Percentiles rank a stretch among this genome's conserved stretches.
These are phyloP conservation scores for Nidularia sp. DNA, from an alignment of 768 basidiomycete species.

Conservation along the genomic window DNA sequence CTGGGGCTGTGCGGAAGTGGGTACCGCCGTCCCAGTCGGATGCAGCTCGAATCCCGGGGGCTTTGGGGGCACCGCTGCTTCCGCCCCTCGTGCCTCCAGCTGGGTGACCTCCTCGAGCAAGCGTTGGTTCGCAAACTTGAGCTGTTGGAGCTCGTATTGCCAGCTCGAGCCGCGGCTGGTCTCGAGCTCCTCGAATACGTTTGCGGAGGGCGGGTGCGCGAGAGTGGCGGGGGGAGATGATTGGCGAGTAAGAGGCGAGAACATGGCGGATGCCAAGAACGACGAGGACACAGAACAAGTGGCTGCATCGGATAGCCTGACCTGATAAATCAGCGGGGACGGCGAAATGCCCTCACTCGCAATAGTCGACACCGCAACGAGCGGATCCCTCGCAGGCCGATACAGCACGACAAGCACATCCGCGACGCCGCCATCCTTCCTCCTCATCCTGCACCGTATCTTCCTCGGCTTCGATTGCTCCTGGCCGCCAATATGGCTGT, in stretches of 20 bases:
- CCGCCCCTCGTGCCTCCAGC: constrained; percentile 19
- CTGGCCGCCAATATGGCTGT: constrained; percentile 3
- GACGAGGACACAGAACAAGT: not conserved
- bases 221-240: not conserved
- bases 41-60: not conserved
- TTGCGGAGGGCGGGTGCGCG: constrained; percentile 8
- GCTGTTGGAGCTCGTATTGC: constrained; percentile 91
- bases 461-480: constrained; percentile 14
- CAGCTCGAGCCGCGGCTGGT: constrained; percentile 70
- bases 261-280: not conserved
- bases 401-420: constrained; percentile 23
- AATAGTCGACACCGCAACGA: not conserved
- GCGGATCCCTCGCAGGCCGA: constrained; percentile 19
- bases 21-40: not conserved
- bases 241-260: not conserved
- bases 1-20: not conserved
- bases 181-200: constrained; percentile 75
- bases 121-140: constrained; percentile 67
- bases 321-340: constrained; percentile 32
- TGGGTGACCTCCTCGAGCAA: constrained; percentile 49
- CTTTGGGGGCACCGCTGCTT: not conserved
- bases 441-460: constrained; percentile 30
- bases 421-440: constrained; percentile 26
- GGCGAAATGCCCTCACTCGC: constrained; percentile 21
- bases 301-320: constrained; percentile 21